Evolutionary conservation across 2,329 filamentous ascomycete species (phyloP), one percentile per base, ranked within the genome.

Genomic region (Trichoderma simmonsii): DNA sequence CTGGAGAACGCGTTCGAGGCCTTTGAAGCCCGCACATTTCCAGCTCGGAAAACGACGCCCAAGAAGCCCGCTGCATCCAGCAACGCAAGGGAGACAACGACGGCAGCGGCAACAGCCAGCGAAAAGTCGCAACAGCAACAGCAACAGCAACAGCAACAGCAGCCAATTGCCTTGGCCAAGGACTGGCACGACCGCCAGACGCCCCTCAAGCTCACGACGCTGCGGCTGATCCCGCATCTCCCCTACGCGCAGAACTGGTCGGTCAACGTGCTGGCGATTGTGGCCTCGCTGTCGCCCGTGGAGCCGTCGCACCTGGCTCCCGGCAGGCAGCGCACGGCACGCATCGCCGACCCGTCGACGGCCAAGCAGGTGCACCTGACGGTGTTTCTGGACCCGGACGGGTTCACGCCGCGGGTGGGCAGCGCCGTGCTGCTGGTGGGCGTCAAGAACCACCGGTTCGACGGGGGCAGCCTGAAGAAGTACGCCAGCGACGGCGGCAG

Each of bases 231-330:
- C 63, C 85, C 86, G 0, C 80, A 84, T 72, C 82, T 89, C 1
- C 87, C 86, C 2, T 89, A 87, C 78, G 84, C 85, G 68, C 86
- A 88, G 72, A 89, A 89, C 76, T 89, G 86, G 87, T 85, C 85
- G 60, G 83, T 86, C 77, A 89, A 89, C 73, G 80, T 88, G 7
- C 83, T 89, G 4, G 86, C 82, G 70, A 81, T 89, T n/a, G 73
- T 89, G 4, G 78, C 81, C 0, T 82, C 83, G 1, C 78, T 89
- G 4, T 86, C 85, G 0, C 81, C 79, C 0, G 78, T 88, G 18
- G 85, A 88, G 72, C 81, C 86, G 1, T 86, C 85, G 0, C 81
- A 83, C 3, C 79, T 88, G 6, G 85, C 84, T 1, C 86, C 87
- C 0, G 83, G 83, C 72, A 81, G 76, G n/a, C 87, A 88, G 75